phyloP scores from a whole-genome alignment of 441 rosid genomes.

The Adansonia madagascariensis region DNA sequence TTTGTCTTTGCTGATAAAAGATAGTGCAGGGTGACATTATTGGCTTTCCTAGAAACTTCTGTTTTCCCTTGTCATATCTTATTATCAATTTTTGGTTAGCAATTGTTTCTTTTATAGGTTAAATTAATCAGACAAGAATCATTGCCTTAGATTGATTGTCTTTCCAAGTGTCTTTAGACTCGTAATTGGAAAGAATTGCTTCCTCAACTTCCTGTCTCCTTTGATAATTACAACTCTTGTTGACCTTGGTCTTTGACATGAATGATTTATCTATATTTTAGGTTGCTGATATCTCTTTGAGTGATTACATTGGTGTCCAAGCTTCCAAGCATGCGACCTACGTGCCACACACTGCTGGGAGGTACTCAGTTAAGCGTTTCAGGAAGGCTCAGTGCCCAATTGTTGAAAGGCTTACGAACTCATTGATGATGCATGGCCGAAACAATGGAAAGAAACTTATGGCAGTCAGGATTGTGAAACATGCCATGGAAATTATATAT shows the following conservation, averaged over 20 bases:
- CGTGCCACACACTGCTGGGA: conserved; percentile 89
- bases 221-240: background rate
- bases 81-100: background rate
- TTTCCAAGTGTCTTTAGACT: background rate
- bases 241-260: background rate
- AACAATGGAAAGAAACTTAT: conserved; percentile 84
- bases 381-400: conserved; percentile 94
- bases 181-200: background rate
- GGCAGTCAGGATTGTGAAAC: conserved; percentile 79
- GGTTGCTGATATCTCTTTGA: conserved; percentile 67
- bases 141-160: background rate
- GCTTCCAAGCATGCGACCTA: conserved; percentile 76
- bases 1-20: background rate
- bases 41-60: background rate
- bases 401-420: conserved; percentile 83
- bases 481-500: conserved; percentile 84
- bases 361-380: conserved; percentile 86
- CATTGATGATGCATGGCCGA: conserved; percentile 88
- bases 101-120: background rate
- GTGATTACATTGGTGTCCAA: conserved; percentile 68
- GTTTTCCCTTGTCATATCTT: background rate
- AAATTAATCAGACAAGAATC: background rate
- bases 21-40: background rate
- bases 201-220: background rate
- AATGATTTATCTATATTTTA: conserved; percentile 21